Percentiles rank a stretch among this genome's conserved stretches.
phyloP scores from a whole-genome alignment of 176 grass and related monocot genomes.

The Zea luxurians region DNA sequence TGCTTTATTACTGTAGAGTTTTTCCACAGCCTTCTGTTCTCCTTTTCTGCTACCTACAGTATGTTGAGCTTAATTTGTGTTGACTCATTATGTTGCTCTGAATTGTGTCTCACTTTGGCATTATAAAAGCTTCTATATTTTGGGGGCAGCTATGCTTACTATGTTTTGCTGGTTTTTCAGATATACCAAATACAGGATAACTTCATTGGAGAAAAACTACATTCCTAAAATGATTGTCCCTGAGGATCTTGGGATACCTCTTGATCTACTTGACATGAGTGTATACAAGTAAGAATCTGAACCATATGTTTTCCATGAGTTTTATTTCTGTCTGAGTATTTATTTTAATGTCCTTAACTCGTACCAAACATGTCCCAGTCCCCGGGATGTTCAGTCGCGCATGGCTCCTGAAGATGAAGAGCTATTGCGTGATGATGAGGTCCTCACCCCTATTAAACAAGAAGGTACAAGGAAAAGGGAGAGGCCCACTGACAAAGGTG shows the following conservation, averaged over 20 bases:
- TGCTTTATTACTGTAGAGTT: constrained; percentile 15
- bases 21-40: not conserved
- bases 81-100: constrained; percentile 6
- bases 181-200: constrained; percentile 88
- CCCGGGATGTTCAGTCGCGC: constrained; percentile 46
- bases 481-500: constrained; percentile 89
- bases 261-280: constrained; percentile 93
- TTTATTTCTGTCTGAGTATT: constrained; percentile 22
- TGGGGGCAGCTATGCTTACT: constrained; percentile 23
- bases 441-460: constrained; percentile 84
- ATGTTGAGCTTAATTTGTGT: not conserved
- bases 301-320: constrained; percentile 33
- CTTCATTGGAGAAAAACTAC: constrained; percentile 92
- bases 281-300: constrained; percentile 81
- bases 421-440: constrained; percentile 80
- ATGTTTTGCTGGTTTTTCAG: constrained; percentile 48
- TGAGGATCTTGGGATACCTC: constrained; percentile 93
- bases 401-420: constrained; percentile 86
- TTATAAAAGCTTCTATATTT: constrained; percentile 17
- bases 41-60: constrained; percentile 1
- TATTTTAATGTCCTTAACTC: constrained; percentile 32
- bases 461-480: constrained; percentile 94
- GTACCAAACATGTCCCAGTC: constrained; percentile 44
- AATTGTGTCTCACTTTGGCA: constrained; percentile 17
- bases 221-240: constrained; percentile 87